A percentile compares a stretch with the other conserved stretches of the same genome.
phyloP scores from a whole-genome alignment of 805 yeast species.

The Teunomyces pallodes region DNA sequence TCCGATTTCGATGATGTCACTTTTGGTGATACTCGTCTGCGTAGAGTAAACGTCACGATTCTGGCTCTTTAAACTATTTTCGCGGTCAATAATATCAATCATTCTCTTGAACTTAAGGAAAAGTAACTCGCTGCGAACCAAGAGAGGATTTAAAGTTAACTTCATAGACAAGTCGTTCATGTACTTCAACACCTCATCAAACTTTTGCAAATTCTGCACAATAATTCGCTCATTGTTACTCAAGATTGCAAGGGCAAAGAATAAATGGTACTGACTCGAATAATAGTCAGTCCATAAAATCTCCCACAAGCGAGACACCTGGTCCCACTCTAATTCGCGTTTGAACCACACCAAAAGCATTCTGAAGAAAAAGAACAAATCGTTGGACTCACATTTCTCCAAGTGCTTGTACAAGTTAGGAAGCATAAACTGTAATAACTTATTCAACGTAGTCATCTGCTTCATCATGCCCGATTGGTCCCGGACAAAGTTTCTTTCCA shows the following conservation, averaged over 20 bases:
- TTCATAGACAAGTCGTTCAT: slow-evolving; percentile 86
- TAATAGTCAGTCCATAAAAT: slow-evolving; percentile 84
- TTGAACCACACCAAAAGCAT: slow-evolving; percentile 96
- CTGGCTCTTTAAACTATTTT: slow-evolving; percentile 22
- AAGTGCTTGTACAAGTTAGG: slow-evolving; percentile 82
- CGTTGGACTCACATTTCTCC: slow-evolving; percentile 83
- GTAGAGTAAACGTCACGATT: slow-evolving; percentile 15
- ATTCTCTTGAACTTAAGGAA: slow-evolving; percentile 79
- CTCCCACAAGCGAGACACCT: slow-evolving; percentile 86
- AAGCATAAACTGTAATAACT: slow-evolving; percentile 83
- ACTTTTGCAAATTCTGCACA: slow-evolving; percentile 65
- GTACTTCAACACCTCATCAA: slow-evolving; percentile 90
- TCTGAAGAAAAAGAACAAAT: slow-evolving; percentile 89
- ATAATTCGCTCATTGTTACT: slow-evolving; percentile 83
- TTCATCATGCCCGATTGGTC: slow-evolving; percentile 92
- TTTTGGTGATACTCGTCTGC: slow-evolving; percentile 2
- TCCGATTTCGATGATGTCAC: slow-evolving; percentile 33
- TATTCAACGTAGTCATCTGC: slow-evolving; percentile 81
- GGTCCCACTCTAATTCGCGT: slow-evolving; percentile 80
- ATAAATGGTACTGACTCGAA: slow-evolving; percentile 83
- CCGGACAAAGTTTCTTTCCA: slow-evolving; percentile 90
- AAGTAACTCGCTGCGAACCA: slow-evolving; percentile 80
- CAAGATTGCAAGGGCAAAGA: slow-evolving; percentile 83
- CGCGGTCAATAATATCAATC: slow-evolving; percentile 73
- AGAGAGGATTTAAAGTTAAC: slow-evolving; percentile 69